These are phyloP conservation scores for Pleurotus ostreatus DNA, from an alignment of 768 basidiomycete species.

Conservation along the genomic window DNA sequence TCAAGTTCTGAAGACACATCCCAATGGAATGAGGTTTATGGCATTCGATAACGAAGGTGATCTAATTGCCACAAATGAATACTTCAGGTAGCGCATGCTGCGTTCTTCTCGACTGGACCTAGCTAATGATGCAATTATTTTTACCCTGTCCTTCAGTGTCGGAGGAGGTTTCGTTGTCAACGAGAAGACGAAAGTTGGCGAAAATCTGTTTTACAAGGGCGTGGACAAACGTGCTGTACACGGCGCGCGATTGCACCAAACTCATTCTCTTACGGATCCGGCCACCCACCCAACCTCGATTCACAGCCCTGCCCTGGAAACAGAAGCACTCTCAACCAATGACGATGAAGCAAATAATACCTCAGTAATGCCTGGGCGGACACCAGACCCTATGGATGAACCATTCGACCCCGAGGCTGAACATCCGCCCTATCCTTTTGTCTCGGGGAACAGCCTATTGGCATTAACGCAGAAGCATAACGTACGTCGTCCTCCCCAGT, in stretches of 20 bases:
- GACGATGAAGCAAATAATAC: constrained; percentile 6
- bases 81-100: constrained; percentile 54
- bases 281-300: constrained; percentile 11
- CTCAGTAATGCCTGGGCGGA: constrained; percentile 5
- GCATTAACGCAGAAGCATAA: constrained; percentile 78
- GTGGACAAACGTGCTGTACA: constrained; percentile 82
- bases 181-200: constrained; percentile 90
- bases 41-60: constrained; percentile 80
- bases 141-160: constrained; percentile 40
- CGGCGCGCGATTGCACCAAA: constrained; percentile 72
- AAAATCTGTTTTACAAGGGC: constrained; percentile 93
- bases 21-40: constrained; percentile 92
- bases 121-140: not conserved
- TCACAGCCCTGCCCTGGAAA: not conserved
- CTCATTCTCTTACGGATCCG: constrained; percentile 40
- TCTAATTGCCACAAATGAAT: constrained; percentile 90
- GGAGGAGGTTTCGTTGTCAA: constrained; percentile 96
- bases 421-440: constrained; percentile 83
- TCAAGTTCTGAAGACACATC: constrained; percentile 82
- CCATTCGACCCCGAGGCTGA: constrained; percentile 19
- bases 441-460: constrained; percentile 70
- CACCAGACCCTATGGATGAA: constrained; percentile 5
- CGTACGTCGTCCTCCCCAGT: constrained; percentile 38
- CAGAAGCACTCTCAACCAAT: not conserved
- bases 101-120: constrained; percentile 8